Percentiles rank a stretch among this genome's conserved stretches.
phyloP scores from a whole-genome alignment of 2,329 filamentous ascomycete species.

The Neofusicoccum ribis region DNA sequence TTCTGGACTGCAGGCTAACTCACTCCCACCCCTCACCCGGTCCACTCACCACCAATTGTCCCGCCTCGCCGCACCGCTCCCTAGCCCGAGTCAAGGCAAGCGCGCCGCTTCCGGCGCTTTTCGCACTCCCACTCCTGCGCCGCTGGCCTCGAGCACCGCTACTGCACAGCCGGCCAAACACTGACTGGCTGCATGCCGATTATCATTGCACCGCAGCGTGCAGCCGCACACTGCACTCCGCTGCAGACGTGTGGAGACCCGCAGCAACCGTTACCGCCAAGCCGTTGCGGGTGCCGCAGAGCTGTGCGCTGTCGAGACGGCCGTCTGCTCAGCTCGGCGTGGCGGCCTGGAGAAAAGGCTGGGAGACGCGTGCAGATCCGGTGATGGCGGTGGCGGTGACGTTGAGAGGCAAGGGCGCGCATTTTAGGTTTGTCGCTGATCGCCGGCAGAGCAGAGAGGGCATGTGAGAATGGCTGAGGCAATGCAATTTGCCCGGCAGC shows the following conservation, averaged over 20 bases:
- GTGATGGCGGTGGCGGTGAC: slow-evolving; percentile 4
- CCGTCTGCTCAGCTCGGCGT: not conserved
- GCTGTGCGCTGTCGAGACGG: not conserved
- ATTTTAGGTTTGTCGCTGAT: not conserved
- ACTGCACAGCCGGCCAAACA: not conserved
- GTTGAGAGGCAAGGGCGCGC: slow-evolving; percentile 3
- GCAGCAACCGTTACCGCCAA: slow-evolving; percentile 16
- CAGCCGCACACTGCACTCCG: not conserved
- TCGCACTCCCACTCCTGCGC: not conserved
- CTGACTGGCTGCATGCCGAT: slow-evolving; percentile 11
- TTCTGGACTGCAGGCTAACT: not conserved
- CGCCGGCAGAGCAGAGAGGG: too few relatives aligned
- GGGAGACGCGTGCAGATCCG: not conserved
- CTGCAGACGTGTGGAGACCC: slow-evolving; percentile 10
- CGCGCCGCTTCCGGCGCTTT: not conserved
- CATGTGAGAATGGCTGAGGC: not conserved
- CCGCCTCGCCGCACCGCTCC: not conserved
- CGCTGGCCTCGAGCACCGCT: slow-evolving; percentile 9
- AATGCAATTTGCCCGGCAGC: not conserved
- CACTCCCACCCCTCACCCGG: not conserved
- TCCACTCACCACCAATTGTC: not conserved
- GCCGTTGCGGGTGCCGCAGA: not conserved
- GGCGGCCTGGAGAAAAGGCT: not conserved
- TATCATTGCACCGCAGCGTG: slow-evolving; percentile 6
- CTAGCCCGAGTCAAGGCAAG: slow-evolving; percentile 11